Conservation (phyloP, 805 yeast species). For the Cyberlindnera lachancei region DNA sequence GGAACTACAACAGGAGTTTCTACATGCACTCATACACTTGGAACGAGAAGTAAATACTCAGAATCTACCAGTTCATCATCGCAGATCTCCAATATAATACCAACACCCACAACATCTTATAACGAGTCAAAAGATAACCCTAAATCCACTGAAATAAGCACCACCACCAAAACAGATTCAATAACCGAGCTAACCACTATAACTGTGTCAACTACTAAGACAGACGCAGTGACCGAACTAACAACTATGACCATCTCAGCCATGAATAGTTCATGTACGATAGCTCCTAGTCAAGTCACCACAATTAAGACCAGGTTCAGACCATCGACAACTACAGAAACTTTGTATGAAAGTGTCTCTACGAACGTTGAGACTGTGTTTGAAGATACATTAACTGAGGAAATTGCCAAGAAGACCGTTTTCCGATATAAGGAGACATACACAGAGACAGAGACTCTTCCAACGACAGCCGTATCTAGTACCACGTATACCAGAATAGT, state of each 20-base stretch:
- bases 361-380: constrained; percentile 13
- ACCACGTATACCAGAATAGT: constrained; percentile 12
- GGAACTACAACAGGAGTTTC: too few species aligned
- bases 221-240: not conserved
- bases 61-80: too few species aligned
- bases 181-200: not conserved
- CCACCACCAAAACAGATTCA: not conserved
- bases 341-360: constrained; percentile 12
- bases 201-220: not conserved
- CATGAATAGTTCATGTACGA: not conserved
- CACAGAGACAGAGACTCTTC: constrained; percentile 11
- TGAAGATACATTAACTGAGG: constrained; percentile 12
- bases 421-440: constrained; percentile 13
- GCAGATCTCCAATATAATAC: too few species aligned
- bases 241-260: not conserved
- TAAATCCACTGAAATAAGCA: not conserved
- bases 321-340: constrained; percentile 15
- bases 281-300: constrained; percentile 14
- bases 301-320: constrained; percentile 14
- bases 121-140: too few species aligned
- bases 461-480: constrained; percentile 7
- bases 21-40: too few species aligned
- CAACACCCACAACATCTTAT: too few species aligned
- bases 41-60: too few species aligned
- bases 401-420: constrained; percentile 15